Percentiles rank a stretch among this genome's conserved stretches.
Evolutionary conservation across 2,329 filamentous ascomycete genomes (phyloP).

Genomic region (Xylaria sp.): DNA sequence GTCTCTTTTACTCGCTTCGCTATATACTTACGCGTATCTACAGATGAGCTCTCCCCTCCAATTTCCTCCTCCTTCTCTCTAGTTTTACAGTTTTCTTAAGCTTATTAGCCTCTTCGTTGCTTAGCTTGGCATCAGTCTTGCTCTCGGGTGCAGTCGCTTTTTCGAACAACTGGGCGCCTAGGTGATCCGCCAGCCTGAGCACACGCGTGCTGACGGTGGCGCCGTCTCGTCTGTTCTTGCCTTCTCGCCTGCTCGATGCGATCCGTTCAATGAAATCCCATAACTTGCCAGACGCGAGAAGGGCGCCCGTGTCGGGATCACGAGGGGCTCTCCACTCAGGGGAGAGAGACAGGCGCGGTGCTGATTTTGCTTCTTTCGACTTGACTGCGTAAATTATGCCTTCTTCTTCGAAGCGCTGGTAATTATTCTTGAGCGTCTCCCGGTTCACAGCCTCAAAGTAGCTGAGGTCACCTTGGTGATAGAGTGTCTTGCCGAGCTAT

Average conservation of each 20-base stretch:
- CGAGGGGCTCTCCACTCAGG: conserved; percentile 79
- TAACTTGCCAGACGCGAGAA: conserved; percentile 78
- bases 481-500: conserved; percentile 92
- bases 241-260: conserved; percentile 83
- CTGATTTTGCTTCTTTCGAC: conserved; percentile 70
- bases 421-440: conserved; percentile 95
- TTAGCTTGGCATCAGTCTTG: conserved; percentile 57
- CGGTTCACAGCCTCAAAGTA: conserved; percentile 99
- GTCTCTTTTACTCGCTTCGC: neutral
- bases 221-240: conserved; percentile 95
- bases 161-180: conserved; percentile 77
- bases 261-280: conserved; percentile 96
- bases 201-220: conserved; percentile 88
- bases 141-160: conserved; percentile 57
- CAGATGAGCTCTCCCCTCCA: conserved; percentile 64
- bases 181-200: conserved; percentile 76
- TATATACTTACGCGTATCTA: conserved; percentile 42
- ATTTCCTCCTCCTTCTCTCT: conserved; percentile 59
- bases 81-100: conserved; percentile 59
- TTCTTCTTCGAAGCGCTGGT: conserved; percentile 87
- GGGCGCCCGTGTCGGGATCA: conserved; percentile 67
- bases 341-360: conserved; percentile 73
- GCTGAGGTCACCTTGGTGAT: conserved; percentile 95
- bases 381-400: conserved; percentile 84
- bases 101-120: conserved; percentile 61